Conservation (phyloP, 108 stramenopile species). For the Cyclotella cryptica region DNA sequence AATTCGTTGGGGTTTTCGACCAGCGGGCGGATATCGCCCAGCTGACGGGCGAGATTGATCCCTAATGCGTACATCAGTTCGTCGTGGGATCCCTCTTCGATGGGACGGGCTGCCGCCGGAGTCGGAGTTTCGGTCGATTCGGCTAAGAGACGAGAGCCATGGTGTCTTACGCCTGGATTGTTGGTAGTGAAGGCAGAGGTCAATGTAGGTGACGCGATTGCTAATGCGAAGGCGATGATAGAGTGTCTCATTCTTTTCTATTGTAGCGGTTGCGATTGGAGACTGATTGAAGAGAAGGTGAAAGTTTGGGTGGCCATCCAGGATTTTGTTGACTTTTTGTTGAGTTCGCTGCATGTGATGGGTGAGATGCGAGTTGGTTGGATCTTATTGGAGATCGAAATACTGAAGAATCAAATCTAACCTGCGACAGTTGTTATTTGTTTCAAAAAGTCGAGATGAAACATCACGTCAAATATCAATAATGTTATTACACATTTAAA, state of each 20-base stretch:
- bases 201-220: not conserved
- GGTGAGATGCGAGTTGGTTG: no score
- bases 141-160: conserved; percentile 25
- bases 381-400: no score
- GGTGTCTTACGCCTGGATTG: not conserved
- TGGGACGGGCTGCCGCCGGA: conserved; percentile 28
- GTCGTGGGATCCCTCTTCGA: conserved; percentile 76
- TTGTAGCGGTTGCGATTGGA: no score
- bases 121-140: conserved; percentile 20
- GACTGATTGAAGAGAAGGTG: no score
- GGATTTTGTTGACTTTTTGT: no score
- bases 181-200: conserved; percentile 6
- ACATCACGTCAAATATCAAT: no score
- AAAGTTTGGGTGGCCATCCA: no score
- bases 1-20: conserved; percentile 81
- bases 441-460: no score
- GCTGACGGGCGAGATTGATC: conserved; percentile 70
- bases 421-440: no score
- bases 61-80: conserved; percentile 88
- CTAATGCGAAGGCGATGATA: not conserved
- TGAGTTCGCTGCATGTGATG: no score
- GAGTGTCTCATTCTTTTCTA: not conserved
- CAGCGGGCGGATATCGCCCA: conserved; percentile 81
- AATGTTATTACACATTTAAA: no score
- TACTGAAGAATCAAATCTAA: no score